These are phyloP conservation scores for Sarcodon sp. DNA, from an alignment of 768 basidiomycete genomes.

Conservation along the genomic window DNA sequence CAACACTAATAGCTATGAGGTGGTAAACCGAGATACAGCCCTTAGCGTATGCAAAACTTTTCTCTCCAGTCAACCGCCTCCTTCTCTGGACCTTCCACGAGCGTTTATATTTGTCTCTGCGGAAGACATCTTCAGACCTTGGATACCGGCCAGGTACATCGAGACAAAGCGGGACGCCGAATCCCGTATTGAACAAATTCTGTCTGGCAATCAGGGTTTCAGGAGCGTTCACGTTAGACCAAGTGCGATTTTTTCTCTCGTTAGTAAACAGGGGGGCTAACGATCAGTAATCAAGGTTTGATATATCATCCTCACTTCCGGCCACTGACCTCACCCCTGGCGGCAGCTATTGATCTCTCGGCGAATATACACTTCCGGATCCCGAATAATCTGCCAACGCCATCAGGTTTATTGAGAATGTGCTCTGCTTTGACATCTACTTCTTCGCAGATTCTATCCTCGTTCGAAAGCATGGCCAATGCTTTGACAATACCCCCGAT, in stretches of 20 bases:
- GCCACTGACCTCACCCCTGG: conserved; percentile 79
- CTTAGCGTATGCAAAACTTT: conserved; percentile 71
- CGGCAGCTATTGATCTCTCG: conserved; percentile 73
- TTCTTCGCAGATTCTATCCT: conserved; percentile 22
- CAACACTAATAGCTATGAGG: conserved; percentile 49
- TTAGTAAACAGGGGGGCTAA: neutral
- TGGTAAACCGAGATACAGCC: conserved; percentile 83
- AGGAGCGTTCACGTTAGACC: conserved; percentile 80
- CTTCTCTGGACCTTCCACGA: conserved; percentile 22
- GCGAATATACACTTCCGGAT: conserved; percentile 53
- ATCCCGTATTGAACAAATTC: conserved; percentile 42
- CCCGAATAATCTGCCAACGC: conserved; percentile 46
- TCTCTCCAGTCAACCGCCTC: conserved; percentile 27
- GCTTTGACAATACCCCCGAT: conserved; percentile 80
- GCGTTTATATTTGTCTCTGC: conserved; percentile 95
- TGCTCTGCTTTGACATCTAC: conserved; percentile 24
- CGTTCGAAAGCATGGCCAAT: conserved; percentile 60
- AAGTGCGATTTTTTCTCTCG: conserved; percentile 36
- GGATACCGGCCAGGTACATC: conserved; percentile 81
- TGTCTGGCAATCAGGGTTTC: conserved; percentile 29
- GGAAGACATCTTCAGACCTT: conserved; percentile 82
- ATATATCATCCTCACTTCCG: conserved; percentile 94
- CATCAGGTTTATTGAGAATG: conserved; percentile 47
- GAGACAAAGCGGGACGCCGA: conserved; percentile 93
- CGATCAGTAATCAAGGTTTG: conserved; percentile 42